Evolutionary conservation across 345 rosid species (phyloP), one percentile per base, ranked within the genome.

Genomic region (Brassica carinata): DNA sequence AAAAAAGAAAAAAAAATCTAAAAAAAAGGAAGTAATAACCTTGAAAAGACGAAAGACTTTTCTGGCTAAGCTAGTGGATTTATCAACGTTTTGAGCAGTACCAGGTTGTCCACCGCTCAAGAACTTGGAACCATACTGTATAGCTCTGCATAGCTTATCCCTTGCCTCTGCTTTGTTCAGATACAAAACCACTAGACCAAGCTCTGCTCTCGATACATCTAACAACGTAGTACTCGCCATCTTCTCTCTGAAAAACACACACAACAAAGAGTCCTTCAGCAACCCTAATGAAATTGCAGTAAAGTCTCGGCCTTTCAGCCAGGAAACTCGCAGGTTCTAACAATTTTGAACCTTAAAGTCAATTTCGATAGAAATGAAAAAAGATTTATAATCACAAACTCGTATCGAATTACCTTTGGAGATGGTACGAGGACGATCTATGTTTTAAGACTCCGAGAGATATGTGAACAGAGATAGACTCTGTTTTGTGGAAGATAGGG

Each of bases 121-220:
- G 82, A 94, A 94, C 85, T 91, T 94, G 1, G 97, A 96, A 77
- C 99, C 99, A 74, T 96, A 96, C 64, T 96, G 99, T 85, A 96
- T 96, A 69, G 97, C 97, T 87, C 99, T 87, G 85, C 99, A 96
- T 74, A 96, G 85, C 96, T 96, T 96, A 88, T 96, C 99, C 79
- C 99, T 88, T 64, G 99, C 94, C 83, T 96, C 99, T 57, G 98
- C 99, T 87, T 96, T 94, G 78, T 92, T 94, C 88, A 96, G 80
- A 87, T 92, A 96, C 85, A 96, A 76, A 75, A 96, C 97, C 45
- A 90, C 74, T 57, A 96, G 95, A 48, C 84, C 97, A 77, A 96
- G 94, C 79, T 96, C 99, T 0, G 97, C 91, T 83, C 99, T 92
- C 27, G 97, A 85, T 43, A 83, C 95, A 82, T 96, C 98, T 81